phyloP scores from a whole-genome alignment of 495 filamentous ascomycete species.

The Penicillium crystallinum region DNA sequence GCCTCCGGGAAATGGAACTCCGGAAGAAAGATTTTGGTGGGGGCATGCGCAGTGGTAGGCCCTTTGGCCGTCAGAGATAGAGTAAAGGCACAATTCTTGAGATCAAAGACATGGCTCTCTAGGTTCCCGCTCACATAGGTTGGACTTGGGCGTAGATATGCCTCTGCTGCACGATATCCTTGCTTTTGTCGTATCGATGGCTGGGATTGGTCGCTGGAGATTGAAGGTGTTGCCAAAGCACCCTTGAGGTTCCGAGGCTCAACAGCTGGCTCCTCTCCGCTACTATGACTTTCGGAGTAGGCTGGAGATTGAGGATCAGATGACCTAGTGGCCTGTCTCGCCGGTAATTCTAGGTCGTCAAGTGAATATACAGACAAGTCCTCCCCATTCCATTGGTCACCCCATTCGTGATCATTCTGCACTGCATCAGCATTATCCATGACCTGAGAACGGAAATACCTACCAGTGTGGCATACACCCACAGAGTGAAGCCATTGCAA shows the following conservation, averaged over 20 bases:
- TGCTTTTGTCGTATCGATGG: conserved; percentile 44
- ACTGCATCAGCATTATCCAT: conserved; percentile 1
- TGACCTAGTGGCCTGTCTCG: conserved; percentile 15
- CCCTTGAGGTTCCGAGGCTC: conserved; percentile 68
- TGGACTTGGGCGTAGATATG: conserved; percentile 82
- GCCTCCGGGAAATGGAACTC: conserved; percentile 88
- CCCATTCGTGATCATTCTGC: conserved; percentile 81
- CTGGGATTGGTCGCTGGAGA: conserved; percentile 53
- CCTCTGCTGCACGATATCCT: conserved; percentile 86
- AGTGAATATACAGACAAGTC: conserved; percentile 84
- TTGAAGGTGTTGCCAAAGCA: conserved; percentile 65
- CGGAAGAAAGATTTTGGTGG: conserved; percentile 83
- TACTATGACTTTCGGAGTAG: conserved; percentile 52
- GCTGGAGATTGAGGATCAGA: conserved; percentile 50
- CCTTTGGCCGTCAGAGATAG: conserved; percentile 55
- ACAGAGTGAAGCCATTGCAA: conserved; percentile 80
- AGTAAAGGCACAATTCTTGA: conserved; percentile 67
- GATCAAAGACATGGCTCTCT: conserved; percentile 67
- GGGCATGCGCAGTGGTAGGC: conserved; percentile 50
- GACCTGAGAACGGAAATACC: conserved; percentile 11
- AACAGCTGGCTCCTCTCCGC: conserved; percentile 52
- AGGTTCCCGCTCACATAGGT: conserved; percentile 68
- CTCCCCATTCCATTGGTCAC: conserved; percentile 96
- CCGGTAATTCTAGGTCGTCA: conserved; percentile 69
- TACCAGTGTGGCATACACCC: conserved; percentile 77